Conservation (phyloP, 2,329 filamentous ascomycete species). For the Colletotrichum theobromicola region DNA sequence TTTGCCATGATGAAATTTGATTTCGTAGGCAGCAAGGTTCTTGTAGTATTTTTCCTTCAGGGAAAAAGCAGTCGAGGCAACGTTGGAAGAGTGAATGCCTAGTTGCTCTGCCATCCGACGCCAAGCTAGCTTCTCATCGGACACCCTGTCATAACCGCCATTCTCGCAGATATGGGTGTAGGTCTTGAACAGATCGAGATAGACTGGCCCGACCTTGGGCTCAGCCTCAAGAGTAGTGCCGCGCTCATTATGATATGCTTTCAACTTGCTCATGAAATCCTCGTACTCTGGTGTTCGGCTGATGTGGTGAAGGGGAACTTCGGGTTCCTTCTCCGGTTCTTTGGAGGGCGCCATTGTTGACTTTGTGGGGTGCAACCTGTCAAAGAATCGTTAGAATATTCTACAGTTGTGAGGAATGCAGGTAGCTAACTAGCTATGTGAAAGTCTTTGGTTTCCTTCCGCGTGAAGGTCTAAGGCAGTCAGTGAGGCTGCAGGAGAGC, state of each 20-base stretch:
- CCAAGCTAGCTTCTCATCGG: conserved; percentile 85
- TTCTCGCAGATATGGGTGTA: conserved; percentile 78
- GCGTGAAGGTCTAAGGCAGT: background rate
- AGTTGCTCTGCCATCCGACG: conserved; percentile 79
- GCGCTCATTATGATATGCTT: conserved; percentile 77
- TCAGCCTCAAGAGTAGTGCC: conserved; percentile 81
- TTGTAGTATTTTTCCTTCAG: conserved; percentile 91
- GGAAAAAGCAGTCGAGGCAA: conserved; percentile 83
- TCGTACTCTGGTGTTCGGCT: conserved; percentile 74
- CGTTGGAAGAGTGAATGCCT: conserved; percentile 74
- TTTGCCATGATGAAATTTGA: conserved; percentile 75
- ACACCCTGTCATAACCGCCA: conserved; percentile 87
- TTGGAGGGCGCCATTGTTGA: conserved; percentile 3
- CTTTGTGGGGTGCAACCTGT: background rate
- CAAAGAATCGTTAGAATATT: background rate
- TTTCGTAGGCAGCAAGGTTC: conserved; percentile 87
- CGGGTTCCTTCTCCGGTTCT: conserved; percentile 21
- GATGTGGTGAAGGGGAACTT: conserved; percentile 46
- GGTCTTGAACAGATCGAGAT: conserved; percentile 78
- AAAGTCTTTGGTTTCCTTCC: background rate
- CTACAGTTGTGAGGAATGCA: background rate
- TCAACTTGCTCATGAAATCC: conserved; percentile 77
- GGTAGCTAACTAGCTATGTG: background rate
- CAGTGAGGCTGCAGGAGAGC: background rate
- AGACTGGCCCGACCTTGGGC: conserved; percentile 78